These are phyloP conservation scores for Trebouxiophyceae sp. DNA, from an alignment of 163 green algal genomes.

Conservation along the genomic window DNA sequence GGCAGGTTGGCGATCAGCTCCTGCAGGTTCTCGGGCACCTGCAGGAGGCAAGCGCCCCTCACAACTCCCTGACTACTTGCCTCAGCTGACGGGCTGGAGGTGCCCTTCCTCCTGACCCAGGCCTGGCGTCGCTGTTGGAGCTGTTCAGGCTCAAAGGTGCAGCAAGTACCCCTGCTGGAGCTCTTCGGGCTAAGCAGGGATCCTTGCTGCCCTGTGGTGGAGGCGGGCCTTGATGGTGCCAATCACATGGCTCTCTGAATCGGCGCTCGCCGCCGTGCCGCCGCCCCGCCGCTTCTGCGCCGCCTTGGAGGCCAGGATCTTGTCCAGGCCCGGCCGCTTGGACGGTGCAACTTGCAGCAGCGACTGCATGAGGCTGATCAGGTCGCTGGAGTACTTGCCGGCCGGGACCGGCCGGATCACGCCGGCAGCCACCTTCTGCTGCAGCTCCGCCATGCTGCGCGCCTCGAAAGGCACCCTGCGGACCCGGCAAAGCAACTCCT, in stretches of 20 bases:
- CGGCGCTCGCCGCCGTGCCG: background rate
- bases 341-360: slow-evolving; percentile 23
- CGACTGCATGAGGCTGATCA: slow-evolving; percentile 23
- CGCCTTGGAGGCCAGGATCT: slow-evolving; percentile 16
- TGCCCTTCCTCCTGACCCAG: background rate
- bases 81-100: background rate
- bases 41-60: background rate
- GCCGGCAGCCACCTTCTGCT: slow-evolving; percentile 54
- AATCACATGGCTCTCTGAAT: background rate
- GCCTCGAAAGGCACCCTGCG: slow-evolving; percentile 64
- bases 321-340: slow-evolving; percentile 10
- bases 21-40: background rate
- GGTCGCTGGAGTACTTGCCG: slow-evolving; percentile 27
- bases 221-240: background rate
- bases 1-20: background rate
- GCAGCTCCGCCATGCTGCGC: slow-evolving; percentile 61
- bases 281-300: background rate
- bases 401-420: slow-evolving; percentile 21
- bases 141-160: too few species aligned
- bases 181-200: background rate
- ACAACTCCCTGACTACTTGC: background rate
- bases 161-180: too few species aligned
- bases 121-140: background rate
- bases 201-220: background rate
- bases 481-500: too few species aligned